Base-by-base conservation (phyloP, 2,329 filamentous ascomycete genomes). In the Xylaria sp. region DNA sequence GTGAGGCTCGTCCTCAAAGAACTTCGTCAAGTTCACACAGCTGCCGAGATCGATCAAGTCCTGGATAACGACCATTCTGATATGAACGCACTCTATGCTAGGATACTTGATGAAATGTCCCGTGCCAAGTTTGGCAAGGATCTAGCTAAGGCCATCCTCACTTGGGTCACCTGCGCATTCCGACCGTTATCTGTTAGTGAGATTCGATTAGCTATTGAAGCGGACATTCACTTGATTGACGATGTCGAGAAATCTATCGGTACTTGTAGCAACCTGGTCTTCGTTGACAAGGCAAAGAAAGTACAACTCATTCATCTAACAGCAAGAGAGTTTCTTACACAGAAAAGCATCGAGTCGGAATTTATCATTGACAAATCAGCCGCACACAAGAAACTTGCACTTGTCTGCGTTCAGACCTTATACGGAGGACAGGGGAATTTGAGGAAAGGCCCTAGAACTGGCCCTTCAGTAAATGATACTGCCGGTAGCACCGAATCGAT, bases 261-360 rank as follows among this genome's bases (percentile, higher is more conserved):
- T 1, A 72, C 70, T 48, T 80, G 78, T 50, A 69, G 76, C 5
- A 76, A 77, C n/a, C 60, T 79, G 0, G 62, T 79, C 2, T 75
- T 75, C 51, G 68, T 79, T 10, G 75, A 78, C 37, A 37, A 61
- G 9, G 62, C 73, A 1, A 55, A 63, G 1, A 74, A 68, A 12
- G 68, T 78, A 1, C 76, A 76, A 9, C 73, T 78, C 2, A 48
- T 78, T 0, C 78, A 79, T 55, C 48, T 69, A 12, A 80, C 77
- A 0, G 76, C 75, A 3, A 63, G 72, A 13, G 77, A 79, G 4
- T 79, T 75, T 35, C 58, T 80, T 1, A 75, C 69, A 0, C 60
- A 54, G 3, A 42, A 66, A 2, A 44, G 51, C 0, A 21, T 65
- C 1, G 21, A 57, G 0, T 75, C 76, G 0, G 76, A 76, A 5